These are phyloP conservation scores for Dissoconium aciculare DNA, from an alignment of 2,329 filamentous ascomycete species.

Conservation along the genomic window DNA sequence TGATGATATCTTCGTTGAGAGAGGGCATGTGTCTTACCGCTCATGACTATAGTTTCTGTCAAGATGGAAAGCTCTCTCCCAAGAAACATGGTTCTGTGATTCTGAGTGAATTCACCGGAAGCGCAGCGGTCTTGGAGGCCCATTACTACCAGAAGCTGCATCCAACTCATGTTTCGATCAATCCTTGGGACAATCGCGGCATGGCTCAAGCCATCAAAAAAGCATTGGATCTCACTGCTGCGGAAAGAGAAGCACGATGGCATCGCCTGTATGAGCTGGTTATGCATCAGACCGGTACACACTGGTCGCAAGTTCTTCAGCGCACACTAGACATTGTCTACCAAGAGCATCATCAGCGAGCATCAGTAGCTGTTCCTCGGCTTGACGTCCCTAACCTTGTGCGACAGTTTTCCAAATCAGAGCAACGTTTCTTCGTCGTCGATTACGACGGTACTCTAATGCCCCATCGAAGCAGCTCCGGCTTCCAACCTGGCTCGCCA, in stretches of 20 bases:
- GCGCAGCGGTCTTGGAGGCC: constrained; percentile 67
- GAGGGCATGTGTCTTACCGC: constrained; percentile 96
- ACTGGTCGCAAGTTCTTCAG: constrained; percentile 71
- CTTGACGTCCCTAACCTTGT: constrained; percentile 53
- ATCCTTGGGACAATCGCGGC: constrained; percentile 82
- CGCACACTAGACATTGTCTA: constrained; percentile 58
- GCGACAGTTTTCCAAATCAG: constrained; percentile 49
- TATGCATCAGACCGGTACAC: constrained; percentile 64
- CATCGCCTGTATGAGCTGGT: constrained; percentile 57
- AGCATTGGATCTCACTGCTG: constrained; percentile 63
- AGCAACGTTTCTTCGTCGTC: constrained; percentile 67
- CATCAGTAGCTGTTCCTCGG: constrained; percentile 74
- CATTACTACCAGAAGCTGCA: constrained; percentile 38
- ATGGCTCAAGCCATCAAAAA: constrained; percentile 68
- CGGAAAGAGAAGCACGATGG: constrained; percentile 65
- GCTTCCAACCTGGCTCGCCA: constrained; percentile 73
- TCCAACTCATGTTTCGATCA: constrained; percentile 50
- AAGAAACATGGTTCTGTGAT: constrained; percentile 83
- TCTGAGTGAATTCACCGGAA: constrained; percentile 88
- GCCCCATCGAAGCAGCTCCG: constrained; percentile 68
- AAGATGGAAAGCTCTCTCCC: constrained; percentile 62
- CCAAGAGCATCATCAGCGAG: constrained; percentile 69
- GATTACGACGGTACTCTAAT: constrained; percentile 91
- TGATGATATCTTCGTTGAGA: constrained; percentile 89
- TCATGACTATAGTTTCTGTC: constrained; percentile 86